phyloP scores from a whole-genome alignment of 2,329 filamentous ascomycete genomes.

The Coniochaeta prunicola region DNA sequence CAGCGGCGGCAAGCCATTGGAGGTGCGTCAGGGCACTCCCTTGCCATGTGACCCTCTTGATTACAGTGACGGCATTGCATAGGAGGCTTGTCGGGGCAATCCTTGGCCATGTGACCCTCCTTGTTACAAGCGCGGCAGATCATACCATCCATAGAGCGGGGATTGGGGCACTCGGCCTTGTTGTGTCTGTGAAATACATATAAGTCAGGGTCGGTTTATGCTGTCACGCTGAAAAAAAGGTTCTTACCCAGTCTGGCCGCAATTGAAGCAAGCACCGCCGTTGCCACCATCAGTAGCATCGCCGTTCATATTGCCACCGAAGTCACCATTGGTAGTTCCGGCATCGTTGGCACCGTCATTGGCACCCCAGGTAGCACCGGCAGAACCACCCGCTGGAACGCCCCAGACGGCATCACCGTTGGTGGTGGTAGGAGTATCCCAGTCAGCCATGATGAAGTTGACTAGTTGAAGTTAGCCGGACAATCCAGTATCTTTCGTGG shows the following conservation, averaged over 20 bases:
- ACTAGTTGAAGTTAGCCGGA: background rate
- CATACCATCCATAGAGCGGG: slow-evolving; percentile 27
- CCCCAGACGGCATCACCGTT: background rate
- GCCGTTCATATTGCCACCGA: background rate
- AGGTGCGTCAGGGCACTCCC: slow-evolving; percentile 47
- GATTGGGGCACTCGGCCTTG: slow-evolving; percentile 55
- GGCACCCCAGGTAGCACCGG: background rate
- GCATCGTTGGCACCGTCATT: slow-evolving; percentile 5
- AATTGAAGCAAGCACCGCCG: slow-evolving; percentile 50
- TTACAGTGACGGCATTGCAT: slow-evolving; percentile 35
- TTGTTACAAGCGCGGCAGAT: slow-evolving; percentile 39
- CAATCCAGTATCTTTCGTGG: background rate
- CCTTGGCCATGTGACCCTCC: slow-evolving; percentile 46
- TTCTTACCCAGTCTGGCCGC: slow-evolving; percentile 36
- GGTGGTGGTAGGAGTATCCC: background rate
- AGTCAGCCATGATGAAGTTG: background rate
- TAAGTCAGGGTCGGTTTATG: slow-evolving; percentile 5
- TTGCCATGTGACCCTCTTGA: slow-evolving; percentile 44
- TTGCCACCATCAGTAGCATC: slow-evolving; percentile 15
- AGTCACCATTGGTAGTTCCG: slow-evolving; percentile 6
- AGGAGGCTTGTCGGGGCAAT: slow-evolving; percentile 42
- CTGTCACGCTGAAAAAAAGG: background rate
- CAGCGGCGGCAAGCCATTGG: slow-evolving; percentile 31
- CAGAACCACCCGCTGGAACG: background rate
- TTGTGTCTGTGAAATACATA: slow-evolving; percentile 39